These are phyloP conservation scores for Microdochium paspali DNA, from an alignment of 2,329 filamentous ascomycete genomes.

Conservation along the genomic window DNA sequence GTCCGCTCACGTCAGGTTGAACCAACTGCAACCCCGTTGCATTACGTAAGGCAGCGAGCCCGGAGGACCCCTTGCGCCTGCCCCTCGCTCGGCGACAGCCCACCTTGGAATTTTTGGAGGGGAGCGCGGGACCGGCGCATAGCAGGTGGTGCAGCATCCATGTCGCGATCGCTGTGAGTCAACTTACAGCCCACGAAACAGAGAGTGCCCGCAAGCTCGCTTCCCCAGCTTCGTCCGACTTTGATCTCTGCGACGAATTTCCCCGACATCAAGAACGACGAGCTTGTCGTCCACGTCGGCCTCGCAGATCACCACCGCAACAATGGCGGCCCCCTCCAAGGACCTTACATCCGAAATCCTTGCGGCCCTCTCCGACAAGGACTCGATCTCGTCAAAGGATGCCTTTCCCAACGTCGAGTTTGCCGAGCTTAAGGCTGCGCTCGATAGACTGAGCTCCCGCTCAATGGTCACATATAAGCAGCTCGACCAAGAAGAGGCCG, in stretches of 20 bases:
- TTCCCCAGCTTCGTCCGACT: not conserved
- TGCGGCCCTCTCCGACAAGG: conserved; percentile 51
- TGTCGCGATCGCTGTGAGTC: not conserved
- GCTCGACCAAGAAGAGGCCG: conserved; percentile 66
- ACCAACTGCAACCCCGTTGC: not conserved
- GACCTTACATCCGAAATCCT: conserved; percentile 59
- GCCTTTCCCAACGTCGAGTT: conserved; percentile 59
- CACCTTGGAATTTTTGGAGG: conserved; percentile 1
- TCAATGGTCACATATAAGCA: conserved; percentile 83
- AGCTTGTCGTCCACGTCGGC: not conserved
- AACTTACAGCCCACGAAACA: not conserved
- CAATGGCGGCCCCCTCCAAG: conserved; percentile 22
- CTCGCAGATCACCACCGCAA: not conserved
- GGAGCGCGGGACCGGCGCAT: not conserved
- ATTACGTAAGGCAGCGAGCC: not conserved
- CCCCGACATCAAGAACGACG: not conserved
- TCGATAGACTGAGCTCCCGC: conserved; percentile 77
- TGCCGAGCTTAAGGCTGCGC: conserved; percentile 69
- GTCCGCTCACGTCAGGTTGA: too few relatives aligned
- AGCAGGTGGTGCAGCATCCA: not conserved
- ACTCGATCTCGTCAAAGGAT: conserved; percentile 58
- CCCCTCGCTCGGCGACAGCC: not conserved
- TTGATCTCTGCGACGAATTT: not conserved
- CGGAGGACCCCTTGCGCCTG: not conserved
- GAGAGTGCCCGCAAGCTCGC: not conserved